Evolutionary conservation across 2,329 filamentous ascomycete species (phyloP).

Genomic region (Colletotrichum euphorbiae): DNA sequence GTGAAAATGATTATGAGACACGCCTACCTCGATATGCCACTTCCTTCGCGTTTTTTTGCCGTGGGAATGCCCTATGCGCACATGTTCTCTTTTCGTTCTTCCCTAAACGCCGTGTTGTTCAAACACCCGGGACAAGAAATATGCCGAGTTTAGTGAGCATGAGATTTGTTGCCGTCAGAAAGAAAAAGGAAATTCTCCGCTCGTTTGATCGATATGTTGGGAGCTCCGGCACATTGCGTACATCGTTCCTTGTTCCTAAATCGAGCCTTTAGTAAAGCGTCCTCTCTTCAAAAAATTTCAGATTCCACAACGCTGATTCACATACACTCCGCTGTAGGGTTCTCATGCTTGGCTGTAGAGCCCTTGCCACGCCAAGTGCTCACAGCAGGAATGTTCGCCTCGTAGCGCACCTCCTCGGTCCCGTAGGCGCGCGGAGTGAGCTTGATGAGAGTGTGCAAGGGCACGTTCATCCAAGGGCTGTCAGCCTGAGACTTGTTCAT

Average conservation of each 20-base stretch:
- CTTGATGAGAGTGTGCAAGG: conserved; percentile 95
- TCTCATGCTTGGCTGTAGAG: conserved; percentile 88
- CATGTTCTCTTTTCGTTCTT: conserved; percentile 26
- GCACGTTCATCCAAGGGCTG: conserved; percentile 98
- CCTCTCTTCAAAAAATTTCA: not conserved
- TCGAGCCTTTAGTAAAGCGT: conserved; percentile 18
- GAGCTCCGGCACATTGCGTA: not conserved
- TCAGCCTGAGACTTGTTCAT: conserved; percentile 95
- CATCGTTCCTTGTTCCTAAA: not conserved
- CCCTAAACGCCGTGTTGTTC: conserved; percentile 24
- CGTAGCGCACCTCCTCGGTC: conserved; percentile 88
- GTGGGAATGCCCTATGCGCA: conserved; percentile 6
- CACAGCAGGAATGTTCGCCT: conserved; percentile 93
- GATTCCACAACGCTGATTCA: not conserved
- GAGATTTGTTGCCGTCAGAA: conserved; percentile 30
- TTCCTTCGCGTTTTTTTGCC: conserved; percentile 23
- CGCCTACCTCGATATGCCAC: conserved; percentile 20
- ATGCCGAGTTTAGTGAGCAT: conserved; percentile 15
- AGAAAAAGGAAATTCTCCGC: conserved; percentile 26
- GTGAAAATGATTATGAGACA: conserved; percentile 17
- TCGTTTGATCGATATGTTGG: not conserved
- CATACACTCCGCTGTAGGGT: conserved; percentile 56
- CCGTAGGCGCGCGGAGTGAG: conserved; percentile 94
- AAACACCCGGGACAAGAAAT: conserved; percentile 3
- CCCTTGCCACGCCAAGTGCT: conserved; percentile 97